Conservation (phyloP, 352 stramenopile species). For the Phytopythium sindhum region DNA sequence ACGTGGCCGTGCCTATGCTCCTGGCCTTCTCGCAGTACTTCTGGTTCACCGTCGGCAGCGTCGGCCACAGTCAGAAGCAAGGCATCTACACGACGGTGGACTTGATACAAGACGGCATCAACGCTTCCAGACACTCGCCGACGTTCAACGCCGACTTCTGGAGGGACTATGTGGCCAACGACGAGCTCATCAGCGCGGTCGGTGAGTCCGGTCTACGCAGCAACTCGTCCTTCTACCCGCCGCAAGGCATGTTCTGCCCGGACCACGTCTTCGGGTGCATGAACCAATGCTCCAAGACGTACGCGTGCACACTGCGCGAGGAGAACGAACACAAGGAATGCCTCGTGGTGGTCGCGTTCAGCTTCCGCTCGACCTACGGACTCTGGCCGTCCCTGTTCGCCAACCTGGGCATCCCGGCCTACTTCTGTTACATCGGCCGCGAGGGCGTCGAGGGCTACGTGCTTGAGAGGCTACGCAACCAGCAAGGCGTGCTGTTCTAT, state of each 20-base stretch:
- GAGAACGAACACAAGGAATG: constrained; percentile 26
- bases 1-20: constrained; percentile 25
- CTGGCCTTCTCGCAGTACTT: constrained; percentile 23
- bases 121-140: constrained; percentile 9
- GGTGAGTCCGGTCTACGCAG: constrained; percentile 6
- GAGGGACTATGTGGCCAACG: constrained; percentile 26
- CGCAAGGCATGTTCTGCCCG: constrained; percentile 12
- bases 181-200: constrained; percentile 26
- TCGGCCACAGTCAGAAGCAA: constrained; percentile 23
- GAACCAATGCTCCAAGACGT: constrained; percentile 33
- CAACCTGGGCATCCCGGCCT: constrained; percentile 2
- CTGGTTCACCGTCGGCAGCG: constrained; percentile 11
- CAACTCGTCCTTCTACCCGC: constrained; percentile 19
- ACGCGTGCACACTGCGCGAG: constrained; percentile 32
- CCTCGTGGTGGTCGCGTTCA: constrained; percentile 28
- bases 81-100: constrained; percentile 42
- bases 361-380: constrained; percentile 13
- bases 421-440: constrained; percentile 6
- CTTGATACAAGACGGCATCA: constrained; percentile 19
- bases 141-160: constrained; percentile 38
- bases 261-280: constrained; percentile 31
- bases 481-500: constrained; percentile 15
- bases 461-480: constrained; percentile 16
- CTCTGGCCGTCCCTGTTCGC: constrained; percentile 24
- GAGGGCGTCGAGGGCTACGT: not conserved